Conservation (phyloP, 805 yeast species). For the Saccharomycopsis fibuligera region DNA sequence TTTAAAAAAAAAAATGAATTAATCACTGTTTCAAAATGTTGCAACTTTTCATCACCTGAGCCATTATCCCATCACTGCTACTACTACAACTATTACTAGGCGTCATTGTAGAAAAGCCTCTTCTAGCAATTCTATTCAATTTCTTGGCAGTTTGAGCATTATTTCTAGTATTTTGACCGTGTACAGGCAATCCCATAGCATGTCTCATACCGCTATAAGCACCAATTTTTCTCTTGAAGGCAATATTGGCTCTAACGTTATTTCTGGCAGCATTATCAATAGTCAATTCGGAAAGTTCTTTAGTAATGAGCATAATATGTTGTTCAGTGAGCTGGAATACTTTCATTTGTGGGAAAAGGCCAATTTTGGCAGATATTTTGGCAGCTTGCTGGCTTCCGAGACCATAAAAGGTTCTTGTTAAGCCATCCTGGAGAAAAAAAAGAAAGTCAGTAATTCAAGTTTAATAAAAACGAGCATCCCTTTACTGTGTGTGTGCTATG, state of each 20-base stretch:
- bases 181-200: conserved; percentile 71
- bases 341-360: conserved; percentile 89
- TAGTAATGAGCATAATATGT: conserved; percentile 77
- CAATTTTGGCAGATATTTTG: conserved; percentile 76
- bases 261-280: conserved; percentile 79
- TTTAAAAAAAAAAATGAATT: conserved; percentile 1
- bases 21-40: too few species aligned
- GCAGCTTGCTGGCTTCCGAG: conserved; percentile 72
- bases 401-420: conserved; percentile 80
- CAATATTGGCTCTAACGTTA: conserved; percentile 69
- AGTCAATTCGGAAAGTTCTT: conserved; percentile 75
- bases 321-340: conserved; percentile 89
- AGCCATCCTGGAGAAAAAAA: conserved; percentile 41
- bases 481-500: too few species aligned
- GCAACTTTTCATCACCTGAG: too few species aligned
- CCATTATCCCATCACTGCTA: too few species aligned
- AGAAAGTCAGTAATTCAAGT: background rate
- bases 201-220: conserved; percentile 88
- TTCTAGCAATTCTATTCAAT: conserved; percentile 72
- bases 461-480: too few species aligned
- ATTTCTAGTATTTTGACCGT: conserved; percentile 88
- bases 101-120: conserved; percentile 31
- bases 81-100: too few species aligned
- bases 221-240: conserved; percentile 72
- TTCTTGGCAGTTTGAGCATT: conserved; percentile 87